Base-by-base conservation (phyloP, 495 filamentous ascomycete species). In the Penicillium bialowiezense region DNA sequence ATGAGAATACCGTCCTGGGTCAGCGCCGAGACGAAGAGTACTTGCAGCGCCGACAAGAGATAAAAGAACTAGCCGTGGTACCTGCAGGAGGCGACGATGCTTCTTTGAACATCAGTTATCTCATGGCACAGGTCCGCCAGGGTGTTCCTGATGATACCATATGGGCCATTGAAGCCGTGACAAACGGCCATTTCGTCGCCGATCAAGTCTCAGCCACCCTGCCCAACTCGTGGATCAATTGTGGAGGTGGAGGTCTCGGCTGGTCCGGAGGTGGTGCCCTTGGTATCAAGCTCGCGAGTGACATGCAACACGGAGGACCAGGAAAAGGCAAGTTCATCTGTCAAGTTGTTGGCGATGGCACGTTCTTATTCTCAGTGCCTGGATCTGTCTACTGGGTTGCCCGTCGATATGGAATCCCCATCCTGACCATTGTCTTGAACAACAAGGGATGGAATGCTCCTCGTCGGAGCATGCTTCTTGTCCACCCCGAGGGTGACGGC, bases 371-470 rank as follows among this genome's bases (percentile, higher is more conserved):
- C 64, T 82, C 82, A 18, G 86, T 97, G 0, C 92, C 92, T 0
- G 88, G 89, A 0, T 88, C 83, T 18, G 91, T 97, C 15, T 96
- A 96, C 70, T 97, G 92, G 92, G 92, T 97, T 47, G 72, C 84
- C 2, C 77, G 83, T 55, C 81, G 91, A 13, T 97, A 97, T 64
- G 81, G 83, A 17, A 92, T 96, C 42, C 91, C 92, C 0, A 76
- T 96, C 13, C 68, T 97, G 49, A 96, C 91, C 0, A 91, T 97
- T 49, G 87, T 97, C 3, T 66, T 97, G 45, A 97, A 96, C 64
- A 97, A 97, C 65, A 88, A 93, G 67, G 91, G 92, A 48, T 96
- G 90, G 90, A 90, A 96, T 59, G 90, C 90, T 0, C 90, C 90
- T 2, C 76, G 82, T 8, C 78, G 77, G 48, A 90, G 86, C 17